A percentile compares a stretch with the other conserved stretches of the same genome.
Evolutionary conservation across 179 eudicot genomes (phyloP).

Genomic region (Spinacia oleracea): DNA sequence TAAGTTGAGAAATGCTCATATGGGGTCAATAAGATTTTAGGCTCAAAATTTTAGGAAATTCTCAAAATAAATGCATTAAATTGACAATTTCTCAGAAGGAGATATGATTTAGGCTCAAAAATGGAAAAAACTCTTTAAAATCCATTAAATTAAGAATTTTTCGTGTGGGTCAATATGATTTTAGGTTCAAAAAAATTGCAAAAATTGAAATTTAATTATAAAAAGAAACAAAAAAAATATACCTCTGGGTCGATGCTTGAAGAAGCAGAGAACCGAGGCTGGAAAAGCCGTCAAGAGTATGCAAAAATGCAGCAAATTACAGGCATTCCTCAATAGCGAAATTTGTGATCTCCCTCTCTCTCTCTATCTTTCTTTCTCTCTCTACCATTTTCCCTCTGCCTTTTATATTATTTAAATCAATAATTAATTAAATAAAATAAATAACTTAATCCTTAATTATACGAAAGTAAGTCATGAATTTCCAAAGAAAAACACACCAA

Average conservation of each 20-base stretch:
- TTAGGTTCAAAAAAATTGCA: background rate
- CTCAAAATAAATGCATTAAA: background rate
- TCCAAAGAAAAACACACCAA: too few species aligned
- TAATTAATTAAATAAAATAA: background rate
- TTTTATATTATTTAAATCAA: background rate
- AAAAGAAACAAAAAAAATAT: background rate
- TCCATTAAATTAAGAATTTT: background rate
- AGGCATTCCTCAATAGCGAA: conserved; percentile 27
- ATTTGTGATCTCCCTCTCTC: conserved; percentile 28
- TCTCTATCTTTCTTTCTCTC: conserved; percentile 15
- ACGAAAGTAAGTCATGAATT: background rate
- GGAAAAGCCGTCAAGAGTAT: conserved; percentile 47
- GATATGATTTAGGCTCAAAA: background rate
- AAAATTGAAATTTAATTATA: background rate
- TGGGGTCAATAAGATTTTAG: conserved; percentile 10
- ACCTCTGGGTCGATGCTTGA: conserved; percentile 71
- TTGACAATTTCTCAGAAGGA: conserved; percentile 10
- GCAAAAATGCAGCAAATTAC: conserved; percentile 34
- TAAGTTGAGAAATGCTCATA: background rate
- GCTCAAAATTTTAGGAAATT: too few species aligned
- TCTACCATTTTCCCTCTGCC: background rate
- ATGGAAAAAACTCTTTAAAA: conserved; percentile 19
- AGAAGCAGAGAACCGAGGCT: conserved; percentile 62
- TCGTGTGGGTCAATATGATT: conserved; percentile 13
- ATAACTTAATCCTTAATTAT: background rate